Evolutionary conservation across 495 filamentous ascomycete genomes (phyloP).

Genomic region (Choiromyces venosus): DNA sequence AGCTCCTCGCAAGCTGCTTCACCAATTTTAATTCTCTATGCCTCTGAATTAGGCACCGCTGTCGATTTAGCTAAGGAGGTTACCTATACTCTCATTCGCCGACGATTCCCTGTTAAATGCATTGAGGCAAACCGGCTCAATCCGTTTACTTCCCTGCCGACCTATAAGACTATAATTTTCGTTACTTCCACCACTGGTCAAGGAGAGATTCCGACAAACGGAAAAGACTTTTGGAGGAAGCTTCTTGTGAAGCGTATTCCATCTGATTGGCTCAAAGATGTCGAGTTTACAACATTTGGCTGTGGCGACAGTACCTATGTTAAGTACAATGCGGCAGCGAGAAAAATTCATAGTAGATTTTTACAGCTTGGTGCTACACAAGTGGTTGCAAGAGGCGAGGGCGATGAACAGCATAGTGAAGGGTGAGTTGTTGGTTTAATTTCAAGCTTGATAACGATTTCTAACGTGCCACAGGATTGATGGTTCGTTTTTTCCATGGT

Average conservation of each 20-base stretch:
- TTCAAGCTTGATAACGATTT: slow-evolving; percentile 20
- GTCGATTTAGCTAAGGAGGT: slow-evolving; percentile 84
- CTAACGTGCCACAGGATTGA: slow-evolving; percentile 55
- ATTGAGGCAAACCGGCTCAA: slow-evolving; percentile 66
- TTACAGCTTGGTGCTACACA: slow-evolving; percentile 78
- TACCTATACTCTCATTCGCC: slow-evolving; percentile 61
- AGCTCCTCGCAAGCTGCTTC: neutral
- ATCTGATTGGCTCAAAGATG: slow-evolving; percentile 57
- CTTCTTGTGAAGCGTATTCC: slow-evolving; percentile 73
- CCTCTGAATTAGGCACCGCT: slow-evolving; percentile 88
- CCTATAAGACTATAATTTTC: slow-evolving; percentile 57
- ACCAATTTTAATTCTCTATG: slow-evolving; percentile 73
- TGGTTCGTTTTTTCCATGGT: slow-evolving; percentile 76
- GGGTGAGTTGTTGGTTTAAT: slow-evolving; percentile 55
- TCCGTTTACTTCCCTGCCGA: slow-evolving; percentile 22
- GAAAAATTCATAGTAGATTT: slow-evolving; percentile 80
- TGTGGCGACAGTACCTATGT: slow-evolving; percentile 91
- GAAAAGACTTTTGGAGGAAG: slow-evolving; percentile 73
- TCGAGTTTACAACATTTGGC: slow-evolving; percentile 79
- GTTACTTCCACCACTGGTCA: slow-evolving; percentile 92
- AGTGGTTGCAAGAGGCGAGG: slow-evolving; percentile 71
- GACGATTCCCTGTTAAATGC: slow-evolving; percentile 70
- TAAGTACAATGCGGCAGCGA: slow-evolving; percentile 90
- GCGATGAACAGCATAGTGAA: slow-evolving; percentile 87
- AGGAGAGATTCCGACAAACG: slow-evolving; percentile 82